These are phyloP conservation scores for Pseudotsuga menziesii DNA, from an alignment of 75 land plant genomes.

Conservation along the genomic window DNA sequence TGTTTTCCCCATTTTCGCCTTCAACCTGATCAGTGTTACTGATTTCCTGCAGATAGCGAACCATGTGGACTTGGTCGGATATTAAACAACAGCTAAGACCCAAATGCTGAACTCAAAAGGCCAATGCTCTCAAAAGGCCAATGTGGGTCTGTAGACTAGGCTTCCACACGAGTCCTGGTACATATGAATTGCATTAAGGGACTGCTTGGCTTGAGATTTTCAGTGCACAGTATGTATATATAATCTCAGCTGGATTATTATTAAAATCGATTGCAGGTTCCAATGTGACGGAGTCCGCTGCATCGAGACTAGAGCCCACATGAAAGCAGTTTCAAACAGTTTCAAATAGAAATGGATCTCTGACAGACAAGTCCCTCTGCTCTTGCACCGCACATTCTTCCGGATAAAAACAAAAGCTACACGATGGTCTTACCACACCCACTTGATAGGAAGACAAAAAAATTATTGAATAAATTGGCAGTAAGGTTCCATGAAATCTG, in stretches of 20 bases:
- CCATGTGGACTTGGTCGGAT: slow-evolving; percentile 4
- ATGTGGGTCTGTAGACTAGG: background rate
- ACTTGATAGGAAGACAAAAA: background rate
- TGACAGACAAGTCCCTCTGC: background rate
- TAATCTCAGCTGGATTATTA: too few species aligned
- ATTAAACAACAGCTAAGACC: background rate
- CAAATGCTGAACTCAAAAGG: background rate
- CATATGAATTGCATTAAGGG: background rate
- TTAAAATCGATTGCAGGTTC: background rate
- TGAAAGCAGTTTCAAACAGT: background rate
- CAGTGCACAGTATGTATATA: too few species aligned
- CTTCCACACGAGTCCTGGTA: background rate
- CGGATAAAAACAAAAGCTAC: background rate
- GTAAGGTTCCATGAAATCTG: too few species aligned
- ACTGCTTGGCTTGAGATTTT: too few species aligned
- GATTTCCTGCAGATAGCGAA: slow-evolving; percentile 7
- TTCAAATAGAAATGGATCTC: background rate
- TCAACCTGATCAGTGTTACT: background rate
- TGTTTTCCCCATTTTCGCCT: slow-evolving; percentile 7
- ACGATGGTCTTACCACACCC: background rate
- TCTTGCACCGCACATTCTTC: background rate
- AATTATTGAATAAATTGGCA: too few species aligned
- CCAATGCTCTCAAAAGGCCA: background rate
- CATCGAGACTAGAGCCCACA: slow-evolving; percentile 7
- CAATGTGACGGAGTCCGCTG: slow-evolving; percentile 3